These are phyloP conservation scores for Talaromyces sp. DNA, from an alignment of 2,329 filamentous ascomycete genomes.

Conservation along the genomic window DNA sequence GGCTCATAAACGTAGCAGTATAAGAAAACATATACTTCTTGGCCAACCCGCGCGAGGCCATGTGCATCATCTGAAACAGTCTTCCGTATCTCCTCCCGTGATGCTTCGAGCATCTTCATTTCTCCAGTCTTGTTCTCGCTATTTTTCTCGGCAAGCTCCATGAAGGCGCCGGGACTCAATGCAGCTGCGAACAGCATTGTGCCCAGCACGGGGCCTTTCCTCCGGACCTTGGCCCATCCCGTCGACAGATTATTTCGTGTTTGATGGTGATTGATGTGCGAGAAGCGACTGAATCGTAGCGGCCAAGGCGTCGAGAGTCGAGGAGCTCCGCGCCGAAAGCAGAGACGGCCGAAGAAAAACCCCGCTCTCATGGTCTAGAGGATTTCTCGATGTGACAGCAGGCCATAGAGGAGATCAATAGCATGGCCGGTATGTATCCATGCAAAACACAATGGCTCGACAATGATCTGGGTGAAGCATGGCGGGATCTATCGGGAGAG, in stretches of 20 bases:
- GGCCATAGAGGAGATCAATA: slow-evolving; percentile 2
- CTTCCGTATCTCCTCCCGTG: slow-evolving; percentile 70
- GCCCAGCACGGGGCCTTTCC: slow-evolving; percentile 22
- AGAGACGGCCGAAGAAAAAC: slow-evolving; percentile 46
- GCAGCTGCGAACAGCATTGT: slow-evolving; percentile 34
- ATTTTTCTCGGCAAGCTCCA: slow-evolving; percentile 52
- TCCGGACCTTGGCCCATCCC: slow-evolving; percentile 14
- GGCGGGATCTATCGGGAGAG: not conserved
- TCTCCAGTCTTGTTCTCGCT: slow-evolving; percentile 61
- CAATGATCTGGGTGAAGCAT: not conserved
- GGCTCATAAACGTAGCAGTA: slow-evolving; percentile 65
- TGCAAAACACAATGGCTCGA: not conserved
- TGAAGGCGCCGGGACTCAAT: slow-evolving; percentile 55
- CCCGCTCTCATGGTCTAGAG: slow-evolving; percentile 45
- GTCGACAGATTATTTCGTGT: slow-evolving; percentile 13
- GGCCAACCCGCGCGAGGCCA: slow-evolving; percentile 54
- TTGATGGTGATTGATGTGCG: slow-evolving; percentile 19
- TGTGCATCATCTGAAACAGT: slow-evolving; percentile 58
- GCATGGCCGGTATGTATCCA: slow-evolving; percentile 3
- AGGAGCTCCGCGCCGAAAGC: slow-evolving; percentile 38
- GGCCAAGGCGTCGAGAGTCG: slow-evolving; percentile 27
- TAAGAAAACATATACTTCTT: slow-evolving; percentile 60
- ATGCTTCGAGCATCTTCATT: slow-evolving; percentile 79
- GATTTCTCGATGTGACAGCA: slow-evolving; percentile 4
- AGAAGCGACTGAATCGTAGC: slow-evolving; percentile 23